Percentiles rank a stretch among this genome's conserved stretches.
Evolutionary conservation across 352 stramenopile species (phyloP).

Genomic region (Aphanomyces stellatus): DNA sequence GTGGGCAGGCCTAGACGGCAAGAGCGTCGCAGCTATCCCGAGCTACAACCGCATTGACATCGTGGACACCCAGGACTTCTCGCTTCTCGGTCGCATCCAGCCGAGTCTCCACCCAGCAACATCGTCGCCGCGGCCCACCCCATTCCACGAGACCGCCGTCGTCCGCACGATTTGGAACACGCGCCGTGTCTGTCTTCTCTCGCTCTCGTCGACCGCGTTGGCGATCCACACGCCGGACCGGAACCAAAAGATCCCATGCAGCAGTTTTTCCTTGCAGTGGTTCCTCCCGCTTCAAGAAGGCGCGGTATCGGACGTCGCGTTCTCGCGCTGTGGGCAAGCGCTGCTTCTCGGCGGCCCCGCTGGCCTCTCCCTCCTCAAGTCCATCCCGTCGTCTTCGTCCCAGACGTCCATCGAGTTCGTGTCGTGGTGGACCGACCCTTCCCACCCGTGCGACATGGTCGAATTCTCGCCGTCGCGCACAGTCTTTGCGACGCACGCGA

Average conservation of each 20-base stretch:
- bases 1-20: conserved; percentile 72
- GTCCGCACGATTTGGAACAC: conserved; percentile 62
- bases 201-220: conserved; percentile 50
- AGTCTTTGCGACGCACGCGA: conserved; percentile 47
- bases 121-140: not conserved
- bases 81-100: conserved; percentile 53
- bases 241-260: conserved; percentile 22
- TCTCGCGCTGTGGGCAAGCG: conserved; percentile 52
- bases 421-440: conserved; percentile 12
- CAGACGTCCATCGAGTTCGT: conserved; percentile 24
- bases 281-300: conserved; percentile 29
- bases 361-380: conserved; percentile 33
- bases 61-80: conserved; percentile 79
- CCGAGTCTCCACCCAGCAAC: no score
- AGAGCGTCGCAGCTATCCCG: conserved; percentile 70
- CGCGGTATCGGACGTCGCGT: conserved; percentile 41
- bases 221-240: conserved; percentile 58
- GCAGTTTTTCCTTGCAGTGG: conserved; percentile 43
- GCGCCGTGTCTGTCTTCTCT: conserved; percentile 67
- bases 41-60: conserved; percentile 58
- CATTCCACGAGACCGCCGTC: conserved; percentile 48
- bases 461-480: conserved; percentile 69
- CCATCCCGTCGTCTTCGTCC: no score
- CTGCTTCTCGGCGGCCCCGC: conserved; percentile 41
- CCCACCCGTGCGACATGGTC: conserved; percentile 33